Base-by-base conservation (phyloP, 2,329 filamentous ascomycete genomes). In the Trichoderma gracile region DNA sequence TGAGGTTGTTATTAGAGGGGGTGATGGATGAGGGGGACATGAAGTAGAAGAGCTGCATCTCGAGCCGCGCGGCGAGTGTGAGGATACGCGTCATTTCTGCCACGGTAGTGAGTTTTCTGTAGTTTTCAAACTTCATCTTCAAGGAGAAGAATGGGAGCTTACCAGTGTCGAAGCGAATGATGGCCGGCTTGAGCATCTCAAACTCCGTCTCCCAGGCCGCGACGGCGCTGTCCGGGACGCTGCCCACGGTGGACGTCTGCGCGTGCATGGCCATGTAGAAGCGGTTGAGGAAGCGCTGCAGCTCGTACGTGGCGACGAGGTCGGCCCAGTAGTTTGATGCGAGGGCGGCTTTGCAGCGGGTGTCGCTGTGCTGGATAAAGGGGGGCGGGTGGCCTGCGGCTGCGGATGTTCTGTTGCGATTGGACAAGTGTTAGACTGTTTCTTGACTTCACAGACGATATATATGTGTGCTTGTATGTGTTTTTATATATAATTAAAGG, bases 31-130 rank as follows among this genome's bases (percentile, higher is more conserved):
- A 56, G 33, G 60, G 76, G 80, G 80, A 17, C 60, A 79, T 76
- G 68, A 85, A 81, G 73, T 84, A 84, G 72, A 81, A 84, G 1
- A 76, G 73, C 67, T 86, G 82, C 9, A 85, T 78, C 63, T 86
- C 82, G n/a, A 84, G 76, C 23, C 80, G 77, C 1, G 82, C 79
- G 0, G 81, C 76, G 3, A 84, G 71, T 9, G 82, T 73, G 55
- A 81, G 80, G 69, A 84, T 82, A 17, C 78, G 75, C 59, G 82
- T 79, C 23, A 82, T 71, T 45, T 83, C 82, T 82, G 68, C 69
- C 3, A 17, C 15, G 10, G 3, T 56, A 27, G 38, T 60, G 14
- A n/a, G 49, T 53, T 25, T 27, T 56, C 14, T 5, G 5, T 7
- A 27, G 6, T 27, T 5, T 7, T 27, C 27, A 27, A 27, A n/a